Conservation (phyloP, 345 rosid species). For the Rhodomyrtus tomentosa region DNA sequence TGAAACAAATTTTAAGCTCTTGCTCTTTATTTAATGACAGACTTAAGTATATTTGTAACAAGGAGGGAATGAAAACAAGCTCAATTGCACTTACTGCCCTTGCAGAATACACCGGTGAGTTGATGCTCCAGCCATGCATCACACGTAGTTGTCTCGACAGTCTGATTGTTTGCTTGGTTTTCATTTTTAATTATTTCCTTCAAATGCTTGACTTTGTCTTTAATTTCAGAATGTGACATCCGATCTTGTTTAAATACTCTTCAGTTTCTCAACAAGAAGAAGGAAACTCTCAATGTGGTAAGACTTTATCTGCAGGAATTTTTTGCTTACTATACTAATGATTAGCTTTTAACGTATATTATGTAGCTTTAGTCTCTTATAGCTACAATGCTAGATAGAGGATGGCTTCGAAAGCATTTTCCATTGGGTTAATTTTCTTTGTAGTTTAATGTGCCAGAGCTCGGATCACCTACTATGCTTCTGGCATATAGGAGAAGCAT, state of each 20-base stretch:
- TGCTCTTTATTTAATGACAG: conserved; percentile 17
- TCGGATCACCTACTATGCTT: neutral
- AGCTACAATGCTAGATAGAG: neutral
- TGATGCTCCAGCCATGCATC: neutral
- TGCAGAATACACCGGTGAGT: conserved; percentile 84
- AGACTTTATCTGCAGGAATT: neutral
- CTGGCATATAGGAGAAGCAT: neutral
- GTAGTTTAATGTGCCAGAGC: neutral
- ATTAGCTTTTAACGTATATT: neutral
- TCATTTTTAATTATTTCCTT: neutral
- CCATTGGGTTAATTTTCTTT: neutral
- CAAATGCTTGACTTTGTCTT: neutral
- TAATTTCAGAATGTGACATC: conserved; percentile 77
- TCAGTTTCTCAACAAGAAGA: conserved; percentile 90
- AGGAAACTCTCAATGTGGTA: conserved; percentile 77
- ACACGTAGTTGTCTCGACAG: neutral
- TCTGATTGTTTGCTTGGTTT: neutral
- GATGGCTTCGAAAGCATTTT: neutral
- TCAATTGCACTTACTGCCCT: conserved; percentile 73
- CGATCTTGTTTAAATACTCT: conserved; percentile 92
- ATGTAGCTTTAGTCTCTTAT: neutral
- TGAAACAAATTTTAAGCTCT: neutral
- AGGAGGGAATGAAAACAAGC: conserved; percentile 80
- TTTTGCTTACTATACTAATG: neutral
- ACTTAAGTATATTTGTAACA: conserved; percentile 77